These are phyloP conservation scores for Ceratobasidium sp. DNA, from an alignment of 1,284 basidiomycete genomes.

Conservation along the genomic window DNA sequence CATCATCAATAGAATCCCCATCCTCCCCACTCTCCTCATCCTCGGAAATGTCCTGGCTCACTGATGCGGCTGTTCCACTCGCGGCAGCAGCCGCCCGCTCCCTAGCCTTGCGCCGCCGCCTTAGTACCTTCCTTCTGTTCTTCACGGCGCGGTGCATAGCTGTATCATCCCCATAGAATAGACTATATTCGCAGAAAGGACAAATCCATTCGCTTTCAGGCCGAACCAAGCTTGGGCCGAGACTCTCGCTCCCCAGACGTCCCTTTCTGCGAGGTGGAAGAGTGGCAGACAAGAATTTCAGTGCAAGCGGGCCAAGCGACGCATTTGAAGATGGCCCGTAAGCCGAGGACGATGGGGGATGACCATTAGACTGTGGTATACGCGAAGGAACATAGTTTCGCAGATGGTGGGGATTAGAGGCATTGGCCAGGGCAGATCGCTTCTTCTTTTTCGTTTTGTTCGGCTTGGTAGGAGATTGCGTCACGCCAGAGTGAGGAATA, in stretches of 20 bases:
- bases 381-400: conserved; percentile 88
- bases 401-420: conserved; percentile 90
- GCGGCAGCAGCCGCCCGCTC: conserved; percentile 68
- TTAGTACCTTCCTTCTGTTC: conserved; percentile 82
- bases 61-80: conserved; percentile 35
- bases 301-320: conserved; percentile 68
- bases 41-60: conserved; percentile 35
- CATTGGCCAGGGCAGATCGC: conserved; percentile 84
- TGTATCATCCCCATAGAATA: conserved; percentile 83
- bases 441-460: conserved; percentile 87
- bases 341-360: conserved; percentile 55
- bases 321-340: conserved; percentile 62
- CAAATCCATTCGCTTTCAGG: conserved; percentile 90
- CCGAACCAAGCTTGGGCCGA: conserved; percentile 30
- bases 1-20: conserved; percentile 49
- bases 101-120: conserved; percentile 77
- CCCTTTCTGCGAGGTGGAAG: conserved; percentile 68
- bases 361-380: conserved; percentile 69
- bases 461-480: conserved; percentile 52
- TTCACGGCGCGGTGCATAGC: conserved; percentile 75
- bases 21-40: conserved; percentile 51
- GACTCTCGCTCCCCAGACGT: conserved; percentile 49
- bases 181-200: conserved; percentile 85
- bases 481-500: background rate
- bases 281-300: conserved; percentile 76